Evolutionary conservation across 176 grass and related monocot species (phyloP).

Genomic region (sorghum (Sorghum bicolor)): DNA sequence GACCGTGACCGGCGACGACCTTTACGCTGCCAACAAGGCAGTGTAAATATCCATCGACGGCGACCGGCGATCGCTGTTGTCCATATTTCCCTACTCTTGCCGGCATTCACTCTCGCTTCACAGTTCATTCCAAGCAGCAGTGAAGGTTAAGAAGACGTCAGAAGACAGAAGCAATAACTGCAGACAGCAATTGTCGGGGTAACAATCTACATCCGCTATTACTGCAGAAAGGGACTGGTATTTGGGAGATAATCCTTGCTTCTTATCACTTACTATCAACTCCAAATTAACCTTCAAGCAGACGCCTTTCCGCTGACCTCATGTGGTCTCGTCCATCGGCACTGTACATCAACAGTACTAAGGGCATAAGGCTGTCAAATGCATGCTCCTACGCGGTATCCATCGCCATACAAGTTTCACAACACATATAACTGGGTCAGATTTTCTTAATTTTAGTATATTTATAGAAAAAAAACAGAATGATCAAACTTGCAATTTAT

Average conservation of each 20-base stretch:
- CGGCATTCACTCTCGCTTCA: not conserved
- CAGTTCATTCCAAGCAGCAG: not conserved
- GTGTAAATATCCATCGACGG: not conserved
- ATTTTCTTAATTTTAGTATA: too few relatives aligned
- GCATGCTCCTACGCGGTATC: too few relatives aligned
- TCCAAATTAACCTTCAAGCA: not conserved
- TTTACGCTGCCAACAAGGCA: not conserved
- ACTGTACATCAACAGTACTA: too few relatives aligned
- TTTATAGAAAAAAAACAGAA: too few relatives aligned
- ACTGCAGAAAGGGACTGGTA: not conserved
- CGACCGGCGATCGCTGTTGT: not conserved
- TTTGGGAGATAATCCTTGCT: not conserved
- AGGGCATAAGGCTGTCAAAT: too few relatives aligned
- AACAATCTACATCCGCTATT: not conserved
- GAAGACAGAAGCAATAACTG: not conserved
- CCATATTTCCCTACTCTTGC: not conserved
- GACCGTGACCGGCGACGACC: not conserved
- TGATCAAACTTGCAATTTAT: too few relatives aligned
- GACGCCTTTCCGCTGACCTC: not conserved
- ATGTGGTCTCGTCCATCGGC: too few relatives aligned
- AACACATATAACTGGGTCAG: too few relatives aligned
- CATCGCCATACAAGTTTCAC: too few relatives aligned
- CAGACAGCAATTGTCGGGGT: not conserved
- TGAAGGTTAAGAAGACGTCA: not conserved
- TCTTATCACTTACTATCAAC: too few relatives aligned